phyloP scores from a whole-genome alignment of 2,329 filamentous ascomycete species.

The Pseudogymnoascus sp. region DNA sequence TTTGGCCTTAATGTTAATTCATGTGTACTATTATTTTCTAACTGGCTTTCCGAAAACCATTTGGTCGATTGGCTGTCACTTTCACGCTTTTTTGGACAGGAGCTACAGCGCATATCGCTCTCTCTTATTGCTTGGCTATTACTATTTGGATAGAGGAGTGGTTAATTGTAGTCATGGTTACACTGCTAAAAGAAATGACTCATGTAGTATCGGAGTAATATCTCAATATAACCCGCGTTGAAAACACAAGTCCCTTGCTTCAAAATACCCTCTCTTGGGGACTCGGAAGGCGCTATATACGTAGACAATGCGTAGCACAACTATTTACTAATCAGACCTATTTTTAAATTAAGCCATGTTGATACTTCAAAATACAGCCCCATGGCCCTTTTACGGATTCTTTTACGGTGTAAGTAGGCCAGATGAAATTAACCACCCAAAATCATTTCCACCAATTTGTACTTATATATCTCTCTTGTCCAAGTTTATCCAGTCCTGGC shows the following conservation, averaged over 20 bases:
- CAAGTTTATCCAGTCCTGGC: not conserved
- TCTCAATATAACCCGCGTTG: not conserved
- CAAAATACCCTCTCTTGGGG: not conserved
- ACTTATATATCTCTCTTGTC: not conserved
- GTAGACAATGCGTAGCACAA: too few relatives aligned
- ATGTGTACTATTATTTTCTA: not conserved
- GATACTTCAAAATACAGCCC: not conserved
- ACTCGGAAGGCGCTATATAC: too few relatives aligned
- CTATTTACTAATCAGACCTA: too few relatives aligned
- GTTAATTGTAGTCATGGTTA: not conserved
- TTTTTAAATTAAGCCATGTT: too few relatives aligned
- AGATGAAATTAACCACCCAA: not conserved
- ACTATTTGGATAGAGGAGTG: not conserved
- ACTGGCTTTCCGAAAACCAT: not conserved
- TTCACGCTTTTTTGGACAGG: not conserved
- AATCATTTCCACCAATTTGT: not conserved
- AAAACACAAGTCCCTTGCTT: not conserved
- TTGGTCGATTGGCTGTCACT: not conserved
- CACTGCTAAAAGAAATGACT: not conserved
- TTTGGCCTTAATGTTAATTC: not conserved
- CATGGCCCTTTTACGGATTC: not conserved
- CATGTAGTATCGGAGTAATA: not conserved
- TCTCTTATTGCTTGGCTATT: not conserved
- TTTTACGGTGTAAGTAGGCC: not conserved
- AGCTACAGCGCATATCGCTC: not conserved